Evolutionary conservation across 2,329 filamentous ascomycete genomes (phyloP).

Genomic region (Alternaria atra): DNA sequence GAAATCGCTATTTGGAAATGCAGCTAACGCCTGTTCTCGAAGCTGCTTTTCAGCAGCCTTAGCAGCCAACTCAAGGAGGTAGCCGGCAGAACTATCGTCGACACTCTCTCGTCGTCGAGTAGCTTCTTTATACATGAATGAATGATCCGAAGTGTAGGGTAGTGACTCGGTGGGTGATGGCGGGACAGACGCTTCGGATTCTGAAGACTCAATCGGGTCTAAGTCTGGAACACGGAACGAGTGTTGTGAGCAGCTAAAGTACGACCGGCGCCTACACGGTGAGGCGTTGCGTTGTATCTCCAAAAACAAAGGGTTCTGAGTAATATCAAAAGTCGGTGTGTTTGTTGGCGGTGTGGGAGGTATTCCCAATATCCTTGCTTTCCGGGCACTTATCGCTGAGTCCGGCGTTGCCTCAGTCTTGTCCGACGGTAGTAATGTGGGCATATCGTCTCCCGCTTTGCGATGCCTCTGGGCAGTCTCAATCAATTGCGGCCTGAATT

Average conservation of each 20-base stretch:
- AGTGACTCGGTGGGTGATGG: slow-evolving; percentile 58
- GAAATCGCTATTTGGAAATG: slow-evolving; percentile 75
- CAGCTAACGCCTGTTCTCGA: slow-evolving; percentile 77
- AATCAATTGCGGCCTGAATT: slow-evolving; percentile 81
- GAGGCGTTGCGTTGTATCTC: slow-evolving; percentile 49
- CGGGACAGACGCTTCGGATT: slow-evolving; percentile 60
- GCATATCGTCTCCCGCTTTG: slow-evolving; percentile 70
- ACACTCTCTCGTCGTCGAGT: slow-evolving; percentile 70
- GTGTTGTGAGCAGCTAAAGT: slow-evolving; percentile 55
- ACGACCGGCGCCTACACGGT: slow-evolving; percentile 44
- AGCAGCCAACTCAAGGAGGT: slow-evolving; percentile 80
- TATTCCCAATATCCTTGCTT: slow-evolving; percentile 56
- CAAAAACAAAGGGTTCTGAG: slow-evolving; percentile 45
- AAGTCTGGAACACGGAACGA: slow-evolving; percentile 70
- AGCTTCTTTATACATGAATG: slow-evolving; percentile 60
- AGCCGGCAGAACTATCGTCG: slow-evolving; percentile 78
- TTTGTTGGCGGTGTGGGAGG: slow-evolving; percentile 58
- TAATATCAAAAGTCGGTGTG: slow-evolving; percentile 42
- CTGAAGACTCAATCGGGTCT: slow-evolving; percentile 69
- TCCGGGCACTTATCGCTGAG: slow-evolving; percentile 35
- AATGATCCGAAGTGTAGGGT: slow-evolving; percentile 59
- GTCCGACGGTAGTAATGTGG: slow-evolving; percentile 70
- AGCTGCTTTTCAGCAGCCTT: slow-evolving; percentile 82
- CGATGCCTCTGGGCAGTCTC: slow-evolving; percentile 79
- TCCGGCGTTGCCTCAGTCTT: slow-evolving; percentile 76